Conservation (phyloP, 176 grass and related monocot species). For the Avena eriantha region DNA sequence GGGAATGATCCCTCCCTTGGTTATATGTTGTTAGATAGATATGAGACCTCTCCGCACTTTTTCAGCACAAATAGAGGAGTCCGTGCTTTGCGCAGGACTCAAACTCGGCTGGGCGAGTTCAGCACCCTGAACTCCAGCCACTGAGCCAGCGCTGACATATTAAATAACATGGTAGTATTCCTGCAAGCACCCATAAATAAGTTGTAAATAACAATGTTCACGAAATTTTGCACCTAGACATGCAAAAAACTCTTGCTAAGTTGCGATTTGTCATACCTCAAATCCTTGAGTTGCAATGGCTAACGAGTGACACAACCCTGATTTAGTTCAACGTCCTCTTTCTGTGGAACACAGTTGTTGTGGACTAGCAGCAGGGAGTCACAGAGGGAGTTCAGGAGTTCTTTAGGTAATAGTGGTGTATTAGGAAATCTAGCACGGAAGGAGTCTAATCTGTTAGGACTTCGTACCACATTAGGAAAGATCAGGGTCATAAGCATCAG, state of each 20-base stretch:
- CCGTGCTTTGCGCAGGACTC: too few species aligned
- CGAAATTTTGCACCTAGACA: background rate
- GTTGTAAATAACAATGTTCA: conserved; percentile 1
- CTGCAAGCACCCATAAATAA: conserved; percentile 10
- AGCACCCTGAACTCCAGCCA: too few species aligned
- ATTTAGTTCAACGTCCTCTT: conserved; percentile 25
- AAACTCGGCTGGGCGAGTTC: too few species aligned
- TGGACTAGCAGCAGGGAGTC: background rate
- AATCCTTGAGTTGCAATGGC: background rate
- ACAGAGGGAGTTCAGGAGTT: background rate
- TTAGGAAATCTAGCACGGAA: background rate
- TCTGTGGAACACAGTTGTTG: conserved; percentile 7
- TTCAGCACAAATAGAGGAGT: too few species aligned
- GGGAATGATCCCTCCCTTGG: too few species aligned
- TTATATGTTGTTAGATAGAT: too few species aligned
- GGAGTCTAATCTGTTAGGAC: background rate
- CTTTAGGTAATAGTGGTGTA: background rate
- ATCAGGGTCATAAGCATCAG: background rate
- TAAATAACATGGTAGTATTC: background rate
- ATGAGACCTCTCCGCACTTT: too few species aligned
- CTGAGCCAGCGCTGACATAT: too few species aligned
- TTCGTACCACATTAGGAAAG: background rate
- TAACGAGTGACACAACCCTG: background rate
- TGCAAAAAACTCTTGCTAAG: background rate
- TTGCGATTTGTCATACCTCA: background rate